A percentile compares a stretch with the other conserved stretches of the same genome.
phyloP scores from a whole-genome alignment of 2,329 filamentous ascomycete species.

The Ascosphaera pollenicola region DNA sequence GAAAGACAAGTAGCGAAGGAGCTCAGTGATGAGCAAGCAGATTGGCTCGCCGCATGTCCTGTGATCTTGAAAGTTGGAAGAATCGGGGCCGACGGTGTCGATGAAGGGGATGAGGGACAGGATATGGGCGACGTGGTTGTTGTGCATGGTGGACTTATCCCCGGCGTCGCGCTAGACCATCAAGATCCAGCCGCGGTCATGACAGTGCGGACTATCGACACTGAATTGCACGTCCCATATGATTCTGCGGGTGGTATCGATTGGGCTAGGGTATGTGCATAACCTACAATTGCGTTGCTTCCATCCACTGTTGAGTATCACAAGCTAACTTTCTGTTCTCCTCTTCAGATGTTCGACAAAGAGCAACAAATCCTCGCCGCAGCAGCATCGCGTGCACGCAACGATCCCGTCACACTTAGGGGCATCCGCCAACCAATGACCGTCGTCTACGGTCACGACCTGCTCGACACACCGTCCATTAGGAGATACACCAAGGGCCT shows the following conservation, averaged over 20 bases:
- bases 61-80: constrained; percentile 56
- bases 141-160: constrained; percentile 71
- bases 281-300: not conserved
- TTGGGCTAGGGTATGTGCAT: constrained; percentile 36
- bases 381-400: constrained; percentile 1
- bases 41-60: constrained; percentile 49
- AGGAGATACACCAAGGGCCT: constrained; percentile 58
- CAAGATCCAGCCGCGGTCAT: constrained; percentile 67
- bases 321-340: not conserved
- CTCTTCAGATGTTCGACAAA: constrained; percentile 27
- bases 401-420: not conserved
- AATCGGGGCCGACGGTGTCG: too few relatives aligned
- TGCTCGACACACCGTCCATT: constrained; percentile 45
- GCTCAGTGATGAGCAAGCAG: constrained; percentile 35
- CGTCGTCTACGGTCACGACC: constrained; percentile 76
- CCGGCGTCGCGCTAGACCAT: constrained; percentile 43
- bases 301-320: constrained; percentile 1
- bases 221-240: constrained; percentile 36
- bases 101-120: too few relatives aligned
- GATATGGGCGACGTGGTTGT: constrained; percentile 43
- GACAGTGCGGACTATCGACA: constrained; percentile 71
- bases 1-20: constrained; percentile 24
- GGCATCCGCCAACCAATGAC: constrained; percentile 27
- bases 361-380: constrained; percentile 18
- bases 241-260: constrained; percentile 30